Percentiles rank a stretch among this genome's conserved stretches.
Conservation (phyloP, 1,284 basidiomycete genomes). For the Cutaneotrichosporon cavernicola region DNA sequence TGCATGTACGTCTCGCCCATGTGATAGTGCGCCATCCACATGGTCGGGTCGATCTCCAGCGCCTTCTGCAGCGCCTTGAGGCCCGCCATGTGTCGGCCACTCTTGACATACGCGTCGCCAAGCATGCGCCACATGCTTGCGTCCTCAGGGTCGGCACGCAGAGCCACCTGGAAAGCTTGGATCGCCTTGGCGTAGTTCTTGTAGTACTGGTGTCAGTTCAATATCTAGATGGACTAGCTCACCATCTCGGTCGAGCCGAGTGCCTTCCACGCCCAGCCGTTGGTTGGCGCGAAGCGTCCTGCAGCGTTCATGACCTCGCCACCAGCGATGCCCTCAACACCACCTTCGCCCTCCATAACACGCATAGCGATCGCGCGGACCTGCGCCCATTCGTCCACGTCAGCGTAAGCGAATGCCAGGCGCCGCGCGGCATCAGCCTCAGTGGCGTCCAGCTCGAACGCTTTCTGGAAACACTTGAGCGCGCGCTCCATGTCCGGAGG, state of each 20-base stretch:
- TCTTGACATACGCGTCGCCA: conserved; percentile 85
- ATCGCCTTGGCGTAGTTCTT: conserved; percentile 76
- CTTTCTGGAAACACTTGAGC: conserved; percentile 96
- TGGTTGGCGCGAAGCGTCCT: conserved; percentile 64
- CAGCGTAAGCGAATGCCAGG: conserved; percentile 85
- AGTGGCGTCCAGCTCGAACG: conserved; percentile 90
- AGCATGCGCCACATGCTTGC: conserved; percentile 80
- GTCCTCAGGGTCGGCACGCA: conserved; percentile 78
- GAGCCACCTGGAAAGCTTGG: conserved; percentile 79
- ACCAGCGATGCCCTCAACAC: conserved; percentile 63
- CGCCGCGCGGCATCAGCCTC: conserved; percentile 80
- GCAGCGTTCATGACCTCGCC: conserved; percentile 56
- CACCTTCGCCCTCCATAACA: conserved; percentile 89
- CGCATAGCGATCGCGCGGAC: conserved; percentile 89
- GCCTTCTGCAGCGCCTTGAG: conserved; percentile 81
- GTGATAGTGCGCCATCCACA: conserved; percentile 83
- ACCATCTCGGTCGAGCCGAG: conserved; percentile 90
- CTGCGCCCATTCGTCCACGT: conserved; percentile 91
- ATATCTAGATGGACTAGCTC: conserved; percentile 39
- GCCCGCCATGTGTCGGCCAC: conserved; percentile 84
- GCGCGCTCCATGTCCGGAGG: conserved; percentile 81
- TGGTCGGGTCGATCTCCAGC: conserved; percentile 64
- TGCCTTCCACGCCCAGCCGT: conserved; percentile 98
- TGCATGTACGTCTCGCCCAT: conserved; percentile 83
- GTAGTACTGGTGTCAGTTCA: conserved; percentile 60